phyloP scores from a whole-genome alignment of 192 early-diverging fungal species.

The Podila epicladia region DNA sequence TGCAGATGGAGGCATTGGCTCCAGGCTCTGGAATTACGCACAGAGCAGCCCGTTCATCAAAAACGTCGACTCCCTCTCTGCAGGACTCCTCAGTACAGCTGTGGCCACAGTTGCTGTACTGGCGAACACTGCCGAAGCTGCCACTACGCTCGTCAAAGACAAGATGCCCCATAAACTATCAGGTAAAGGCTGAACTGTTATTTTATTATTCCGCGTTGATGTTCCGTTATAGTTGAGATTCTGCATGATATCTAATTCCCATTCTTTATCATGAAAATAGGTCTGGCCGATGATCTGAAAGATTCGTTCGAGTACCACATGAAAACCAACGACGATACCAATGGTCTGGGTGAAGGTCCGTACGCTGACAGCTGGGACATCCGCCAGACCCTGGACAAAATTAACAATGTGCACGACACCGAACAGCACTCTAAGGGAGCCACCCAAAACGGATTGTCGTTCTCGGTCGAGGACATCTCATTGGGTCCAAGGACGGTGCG shows the following conservation, averaged over 20 bases:
- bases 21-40: slow-evolving; percentile 6
- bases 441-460: too few relatives aligned
- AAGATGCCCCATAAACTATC: slow-evolving; percentile 13
- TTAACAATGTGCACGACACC: neutral
- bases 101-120: slow-evolving; percentile 14
- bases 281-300: slow-evolving; percentile 10
- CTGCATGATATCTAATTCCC: neutral
- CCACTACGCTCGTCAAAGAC: slow-evolving; percentile 10
- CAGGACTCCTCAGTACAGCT: slow-evolving; percentile 12
- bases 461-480: too few relatives aligned
- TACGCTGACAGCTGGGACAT: slow-evolving; percentile 7
- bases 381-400: slow-evolving; percentile 9
- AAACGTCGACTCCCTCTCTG: slow-evolving; percentile 21
- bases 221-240: neutral
- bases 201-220: neutral
- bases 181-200: neutral
- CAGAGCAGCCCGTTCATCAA: slow-evolving; percentile 8
- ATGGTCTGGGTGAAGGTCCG: neutral
- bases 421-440: too few relatives aligned
- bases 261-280: neutral
- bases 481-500: too few relatives aligned
- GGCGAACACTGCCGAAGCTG: slow-evolving; percentile 14
- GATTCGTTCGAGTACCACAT: slow-evolving; percentile 18
- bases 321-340: neutral
- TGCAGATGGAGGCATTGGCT: slow-evolving; percentile 10